phyloP scores from a whole-genome alignment of 1,284 basidiomycete species.

The Ustilago xerochloae region DNA sequence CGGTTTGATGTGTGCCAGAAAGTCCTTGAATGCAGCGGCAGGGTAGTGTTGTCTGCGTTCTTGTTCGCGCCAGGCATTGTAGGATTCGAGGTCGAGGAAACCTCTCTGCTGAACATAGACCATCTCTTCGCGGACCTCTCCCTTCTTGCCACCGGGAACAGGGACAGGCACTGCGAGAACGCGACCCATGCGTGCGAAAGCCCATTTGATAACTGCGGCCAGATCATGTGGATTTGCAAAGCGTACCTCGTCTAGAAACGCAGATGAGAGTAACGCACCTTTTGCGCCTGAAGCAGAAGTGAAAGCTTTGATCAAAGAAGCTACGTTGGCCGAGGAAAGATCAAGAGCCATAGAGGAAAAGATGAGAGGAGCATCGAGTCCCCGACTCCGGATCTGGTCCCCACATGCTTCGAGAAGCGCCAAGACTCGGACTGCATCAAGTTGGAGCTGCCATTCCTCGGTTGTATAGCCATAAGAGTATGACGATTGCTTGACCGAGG shows the following conservation, averaged over 20 bases:
- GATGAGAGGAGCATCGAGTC: slow-evolving; percentile 63
- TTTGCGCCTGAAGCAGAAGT: slow-evolving; percentile 14
- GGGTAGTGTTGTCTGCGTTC: slow-evolving; percentile 52
- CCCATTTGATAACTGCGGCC: slow-evolving; percentile 67
- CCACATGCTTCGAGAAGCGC: slow-evolving; percentile 53
- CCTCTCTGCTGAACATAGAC: slow-evolving; percentile 65
- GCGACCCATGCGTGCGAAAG: slow-evolving; percentile 61
- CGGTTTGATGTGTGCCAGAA: slow-evolving; percentile 39
- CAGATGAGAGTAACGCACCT: slow-evolving; percentile 3
- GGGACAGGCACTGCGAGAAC: slow-evolving; percentile 59
- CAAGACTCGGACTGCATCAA: slow-evolving; percentile 43
- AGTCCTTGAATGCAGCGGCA: slow-evolving; percentile 41
- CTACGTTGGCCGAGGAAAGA: slow-evolving; percentile 52
- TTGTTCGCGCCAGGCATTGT: slow-evolving; percentile 60
- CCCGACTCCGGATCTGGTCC: slow-evolving; percentile 58
- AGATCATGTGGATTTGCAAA: slow-evolving; percentile 64
- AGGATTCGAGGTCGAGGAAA: slow-evolving; percentile 60
- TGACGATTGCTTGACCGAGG: not conserved
- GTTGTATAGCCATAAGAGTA: slow-evolving; percentile 60
- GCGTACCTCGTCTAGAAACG: slow-evolving; percentile 56
- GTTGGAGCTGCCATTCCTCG: slow-evolving; percentile 51
- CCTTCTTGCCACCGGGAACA: slow-evolving; percentile 27
- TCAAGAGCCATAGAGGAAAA: slow-evolving; percentile 66
- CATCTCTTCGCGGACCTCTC: slow-evolving; percentile 55
- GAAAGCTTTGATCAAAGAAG: slow-evolving; percentile 53